A percentile compares a stretch with the other conserved stretches of the same genome.
Conservation (phyloP, 2,329 filamentous ascomycete species). For the Celoporthe dispersa region DNA sequence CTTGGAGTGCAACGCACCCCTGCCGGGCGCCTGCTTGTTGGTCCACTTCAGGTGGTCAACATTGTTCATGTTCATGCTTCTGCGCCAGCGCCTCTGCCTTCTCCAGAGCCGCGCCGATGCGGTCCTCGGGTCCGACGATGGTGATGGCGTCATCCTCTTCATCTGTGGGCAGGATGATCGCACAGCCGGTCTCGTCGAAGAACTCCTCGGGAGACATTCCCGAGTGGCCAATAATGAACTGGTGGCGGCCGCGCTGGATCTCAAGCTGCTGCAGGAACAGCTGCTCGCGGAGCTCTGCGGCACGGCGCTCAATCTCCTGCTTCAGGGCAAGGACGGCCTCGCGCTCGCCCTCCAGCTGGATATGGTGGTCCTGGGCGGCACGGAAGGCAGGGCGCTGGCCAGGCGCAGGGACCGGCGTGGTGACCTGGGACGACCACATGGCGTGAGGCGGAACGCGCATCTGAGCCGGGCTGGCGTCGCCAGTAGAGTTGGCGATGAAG, state of each 20-base stretch:
- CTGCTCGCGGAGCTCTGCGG: slow-evolving; percentile 74
- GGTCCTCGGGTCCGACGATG: slow-evolving; percentile 77
- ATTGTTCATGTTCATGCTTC: slow-evolving; percentile 81
- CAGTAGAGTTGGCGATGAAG: slow-evolving; percentile 85
- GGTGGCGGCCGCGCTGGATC: slow-evolving; percentile 85
- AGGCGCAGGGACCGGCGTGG: slow-evolving; percentile 63
- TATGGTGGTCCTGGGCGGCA: slow-evolving; percentile 76
- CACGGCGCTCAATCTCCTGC: slow-evolving; percentile 79
- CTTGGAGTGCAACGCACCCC: slow-evolving; percentile 77
- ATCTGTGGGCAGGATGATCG: slow-evolving; percentile 77
- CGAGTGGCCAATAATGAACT: slow-evolving; percentile 89
- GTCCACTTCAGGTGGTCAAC: slow-evolving; percentile 67
- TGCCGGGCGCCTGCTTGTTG: slow-evolving; percentile 66
- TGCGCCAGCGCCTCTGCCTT: slow-evolving; percentile 87
- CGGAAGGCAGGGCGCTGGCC: slow-evolving; percentile 72
- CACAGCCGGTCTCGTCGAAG: slow-evolving; percentile 87
- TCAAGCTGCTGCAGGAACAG: slow-evolving; percentile 78
- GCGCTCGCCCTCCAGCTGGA: slow-evolving; percentile 86
- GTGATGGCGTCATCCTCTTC: slow-evolving; percentile 84
- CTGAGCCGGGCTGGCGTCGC: slow-evolving; percentile 75
- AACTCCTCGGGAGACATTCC: slow-evolving; percentile 84
- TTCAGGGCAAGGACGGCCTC: slow-evolving; percentile 78
- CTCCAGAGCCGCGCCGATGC: slow-evolving; percentile 75
- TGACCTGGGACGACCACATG: slow-evolving; percentile 72
- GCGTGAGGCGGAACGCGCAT: slow-evolving; percentile 84